A percentile compares a stretch with the other conserved stretches of the same genome.
These are phyloP conservation scores for Naganishia friedmannii DNA, from an alignment of 768 basidiomycete genomes.

Conservation along the genomic window DNA sequence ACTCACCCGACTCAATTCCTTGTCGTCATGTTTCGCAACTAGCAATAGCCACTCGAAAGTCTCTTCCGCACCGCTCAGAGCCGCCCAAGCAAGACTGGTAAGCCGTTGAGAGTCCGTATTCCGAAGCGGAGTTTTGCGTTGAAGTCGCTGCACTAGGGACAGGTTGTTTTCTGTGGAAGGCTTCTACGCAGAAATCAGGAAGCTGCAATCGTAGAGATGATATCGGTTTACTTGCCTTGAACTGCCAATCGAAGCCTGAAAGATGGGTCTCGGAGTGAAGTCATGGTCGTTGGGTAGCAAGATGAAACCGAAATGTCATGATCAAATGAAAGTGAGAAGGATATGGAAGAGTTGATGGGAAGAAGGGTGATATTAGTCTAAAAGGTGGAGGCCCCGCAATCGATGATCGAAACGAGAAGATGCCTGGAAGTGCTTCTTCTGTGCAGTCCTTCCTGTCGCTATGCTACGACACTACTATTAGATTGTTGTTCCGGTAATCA, in stretches of 20 bases:
- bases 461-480: too few relatives aligned
- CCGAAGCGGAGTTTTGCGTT: conserved; percentile 71
- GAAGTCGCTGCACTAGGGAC: conserved; percentile 81
- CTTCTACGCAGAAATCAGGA: conserved; percentile 23
- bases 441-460: too few relatives aligned
- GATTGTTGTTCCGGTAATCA: too few relatives aligned
- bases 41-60: conserved; percentile 83
- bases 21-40: conserved; percentile 82
- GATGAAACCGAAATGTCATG: neutral
- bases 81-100: conserved; percentile 89
- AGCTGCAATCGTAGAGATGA: neutral
- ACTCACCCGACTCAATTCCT: conserved; percentile 82
- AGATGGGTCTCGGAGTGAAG: conserved; percentile 36
- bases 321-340: neutral
- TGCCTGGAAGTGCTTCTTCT: neutral
- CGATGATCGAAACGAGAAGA: neutral
- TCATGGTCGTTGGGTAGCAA: neutral
- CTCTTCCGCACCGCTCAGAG: conserved; percentile 80
- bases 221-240: conserved; percentile 39
- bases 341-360: neutral
- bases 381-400: neutral
- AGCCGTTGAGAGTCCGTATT: conserved; percentile 82
- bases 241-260: conserved; percentile 47
- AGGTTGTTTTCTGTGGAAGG: conserved; percentile 80
- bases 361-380: neutral